Conservation (phyloP, 805 yeast genomes). For the Wickerhamiella lipophila region DNA sequence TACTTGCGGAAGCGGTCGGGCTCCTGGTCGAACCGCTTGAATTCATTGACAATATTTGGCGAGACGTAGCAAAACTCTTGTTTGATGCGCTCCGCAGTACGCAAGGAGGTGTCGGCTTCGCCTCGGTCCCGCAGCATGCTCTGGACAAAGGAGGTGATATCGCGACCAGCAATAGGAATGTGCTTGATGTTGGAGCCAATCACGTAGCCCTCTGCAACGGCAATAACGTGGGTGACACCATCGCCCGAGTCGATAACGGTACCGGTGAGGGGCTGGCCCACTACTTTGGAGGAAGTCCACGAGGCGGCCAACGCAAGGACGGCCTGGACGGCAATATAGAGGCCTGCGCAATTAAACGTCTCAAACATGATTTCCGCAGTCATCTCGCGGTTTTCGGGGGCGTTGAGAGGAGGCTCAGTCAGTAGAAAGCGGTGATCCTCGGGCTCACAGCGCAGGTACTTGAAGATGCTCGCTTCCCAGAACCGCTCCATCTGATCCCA, state of each 20-base stretch:
- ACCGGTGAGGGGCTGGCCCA: slow-evolving; percentile 91
- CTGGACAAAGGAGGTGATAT: slow-evolving; percentile 88
- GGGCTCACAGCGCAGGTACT: slow-evolving; percentile 93
- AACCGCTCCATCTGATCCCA: slow-evolving; percentile 99
- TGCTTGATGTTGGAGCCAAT: slow-evolving; percentile 95
- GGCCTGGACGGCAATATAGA: slow-evolving; percentile 97
- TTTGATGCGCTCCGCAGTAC: slow-evolving; percentile 93
- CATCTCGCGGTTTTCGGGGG: slow-evolving; percentile 98
- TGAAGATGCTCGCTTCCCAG: slow-evolving; percentile 96
- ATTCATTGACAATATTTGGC: slow-evolving; percentile 95
- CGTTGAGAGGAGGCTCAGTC: slow-evolving; percentile 97
- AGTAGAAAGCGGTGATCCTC: slow-evolving; percentile 93
- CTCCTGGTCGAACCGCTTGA: slow-evolving; percentile 84
- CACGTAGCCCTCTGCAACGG: slow-evolving; percentile 98
- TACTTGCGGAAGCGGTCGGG: slow-evolving; percentile 90
- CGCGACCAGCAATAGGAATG: slow-evolving; percentile 98
- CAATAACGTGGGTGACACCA: slow-evolving; percentile 97
- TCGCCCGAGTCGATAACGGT: slow-evolving; percentile 66
- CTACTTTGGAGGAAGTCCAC: slow-evolving; percentile 94
- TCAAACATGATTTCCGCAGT: slow-evolving; percentile 99
- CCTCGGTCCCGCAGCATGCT: slow-evolving; percentile 91
- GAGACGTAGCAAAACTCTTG: slow-evolving; percentile 95
- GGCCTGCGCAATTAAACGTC: slow-evolving; percentile 95
- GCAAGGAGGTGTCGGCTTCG: slow-evolving; percentile 82
- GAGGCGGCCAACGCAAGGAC: slow-evolving; percentile 97